These are phyloP conservation scores for Lodderomyces parapsilosis DNA, from an alignment of 1,139 yeast species.

Conservation along the genomic window DNA sequence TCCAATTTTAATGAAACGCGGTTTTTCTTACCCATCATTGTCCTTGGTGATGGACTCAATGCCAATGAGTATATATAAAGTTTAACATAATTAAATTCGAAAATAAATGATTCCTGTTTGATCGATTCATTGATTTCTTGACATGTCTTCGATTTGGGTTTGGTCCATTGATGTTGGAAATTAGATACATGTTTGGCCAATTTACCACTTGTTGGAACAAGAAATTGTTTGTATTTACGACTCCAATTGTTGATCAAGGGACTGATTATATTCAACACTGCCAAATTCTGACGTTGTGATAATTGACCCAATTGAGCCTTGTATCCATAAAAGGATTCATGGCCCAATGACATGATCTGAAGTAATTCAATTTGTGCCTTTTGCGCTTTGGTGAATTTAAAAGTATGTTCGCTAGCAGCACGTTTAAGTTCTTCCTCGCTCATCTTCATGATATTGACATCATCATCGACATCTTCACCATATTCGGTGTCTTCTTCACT, in stretches of 20 bases:
- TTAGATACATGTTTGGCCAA: constrained; percentile 24
- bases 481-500: constrained; percentile 32
- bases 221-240: constrained; percentile 53
- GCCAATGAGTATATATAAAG: constrained; percentile 83
- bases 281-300: constrained; percentile 65
- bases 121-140: constrained; percentile 43
- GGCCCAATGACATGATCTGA: constrained; percentile 78
- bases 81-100: constrained; percentile 83
- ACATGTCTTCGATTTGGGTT: constrained; percentile 36
- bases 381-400: constrained; percentile 59
- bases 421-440: constrained; percentile 37
- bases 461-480: constrained; percentile 30
- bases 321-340: constrained; percentile 75
- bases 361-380: constrained; percentile 77
- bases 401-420: constrained; percentile 23
- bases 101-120: constrained; percentile 69
- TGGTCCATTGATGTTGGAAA: constrained; percentile 32
- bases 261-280: constrained; percentile 68
- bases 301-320: constrained; percentile 55
- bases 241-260: constrained; percentile 83
- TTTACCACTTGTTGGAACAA: constrained; percentile 44
- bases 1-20: constrained; percentile 50
- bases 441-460: constrained; percentile 32
- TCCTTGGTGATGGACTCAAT: constrained; percentile 47
- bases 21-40: constrained; percentile 14